Percentiles rank a stretch among this genome's conserved stretches.
These are phyloP conservation scores for Knoxia roxburghii DNA, from an alignment of 257 asterid genomes.

Conservation along the genomic window DNA sequence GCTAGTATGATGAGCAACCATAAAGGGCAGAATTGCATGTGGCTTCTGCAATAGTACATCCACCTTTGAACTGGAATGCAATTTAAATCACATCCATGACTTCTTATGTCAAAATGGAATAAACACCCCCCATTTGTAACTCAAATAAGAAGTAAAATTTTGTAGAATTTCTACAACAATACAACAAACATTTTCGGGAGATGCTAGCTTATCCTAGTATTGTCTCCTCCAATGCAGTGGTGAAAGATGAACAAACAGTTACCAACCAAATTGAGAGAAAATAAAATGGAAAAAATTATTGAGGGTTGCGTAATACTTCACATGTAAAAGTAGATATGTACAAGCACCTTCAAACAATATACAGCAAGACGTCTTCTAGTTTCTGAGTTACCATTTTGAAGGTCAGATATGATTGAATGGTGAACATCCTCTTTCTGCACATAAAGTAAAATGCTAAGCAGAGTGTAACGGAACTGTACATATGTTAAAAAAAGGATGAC, in stretches of 20 bases:
- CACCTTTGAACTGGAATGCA: background rate
- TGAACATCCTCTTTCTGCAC: conserved; percentile 99
- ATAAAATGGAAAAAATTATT: conserved; percentile 5
- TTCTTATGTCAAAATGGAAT: conserved; percentile 1
- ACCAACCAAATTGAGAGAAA: background rate
- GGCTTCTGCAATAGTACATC: background rate
- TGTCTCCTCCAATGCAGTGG: background rate
- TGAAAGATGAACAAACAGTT: background rate
- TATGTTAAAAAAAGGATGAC: conserved; percentile 15
- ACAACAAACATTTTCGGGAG: background rate
- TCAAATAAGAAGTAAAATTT: background rate
- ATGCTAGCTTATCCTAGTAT: background rate
- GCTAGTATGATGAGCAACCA: background rate
- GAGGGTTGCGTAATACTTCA: background rate
- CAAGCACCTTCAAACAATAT: conserved; percentile 85
- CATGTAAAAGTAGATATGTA: conserved; percentile 10
- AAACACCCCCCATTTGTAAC: background rate
- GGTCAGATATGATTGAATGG: conserved; percentile 96
- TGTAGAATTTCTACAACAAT: background rate
- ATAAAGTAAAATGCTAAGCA: conserved; percentile 7
- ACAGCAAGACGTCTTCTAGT: conserved; percentile 97
- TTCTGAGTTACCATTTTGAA: conserved; percentile 93
- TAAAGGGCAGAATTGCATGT: background rate
- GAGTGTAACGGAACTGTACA: conserved; percentile 14
- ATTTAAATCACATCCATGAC: background rate